Evolutionary conservation across 73 alveolate species (phyloP).

Genomic region (Paramecium caudatum): DNA sequence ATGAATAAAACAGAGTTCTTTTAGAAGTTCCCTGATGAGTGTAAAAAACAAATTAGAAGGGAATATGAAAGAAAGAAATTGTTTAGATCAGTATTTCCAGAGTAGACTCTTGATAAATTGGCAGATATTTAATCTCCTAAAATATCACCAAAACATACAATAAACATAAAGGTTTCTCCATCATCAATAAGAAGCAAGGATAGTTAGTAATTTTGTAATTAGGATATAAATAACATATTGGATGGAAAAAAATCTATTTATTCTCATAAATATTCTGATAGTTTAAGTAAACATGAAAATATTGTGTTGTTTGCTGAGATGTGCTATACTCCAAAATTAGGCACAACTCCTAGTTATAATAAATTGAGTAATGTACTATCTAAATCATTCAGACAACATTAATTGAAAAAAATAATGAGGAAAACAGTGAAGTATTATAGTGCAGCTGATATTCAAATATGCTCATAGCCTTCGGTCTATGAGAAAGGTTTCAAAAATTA

Average conservation of each 20-base stretch:
- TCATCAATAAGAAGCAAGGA: constrained; percentile 4
- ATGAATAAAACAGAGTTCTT: constrained; percentile 17
- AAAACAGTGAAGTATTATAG: background rate
- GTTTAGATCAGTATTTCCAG: background rate
- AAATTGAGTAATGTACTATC: constrained; percentile 9
- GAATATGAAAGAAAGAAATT: constrained; percentile 7
- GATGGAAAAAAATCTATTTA: background rate
- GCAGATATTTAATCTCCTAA: background rate
- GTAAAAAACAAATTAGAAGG: background rate
- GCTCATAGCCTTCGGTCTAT: background rate
- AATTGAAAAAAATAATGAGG: constrained; percentile 24
- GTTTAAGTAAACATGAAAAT: background rate
- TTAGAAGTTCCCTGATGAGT: constrained; percentile 46
- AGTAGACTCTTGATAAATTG: background rate
- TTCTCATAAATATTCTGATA: background rate
- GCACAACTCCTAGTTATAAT: constrained; percentile 6
- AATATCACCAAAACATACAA: background rate
- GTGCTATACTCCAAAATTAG: background rate
- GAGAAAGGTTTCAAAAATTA: background rate
- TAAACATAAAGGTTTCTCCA: background rate
- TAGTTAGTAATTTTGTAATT: background rate
- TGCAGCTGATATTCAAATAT: background rate
- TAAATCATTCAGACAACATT: constrained; percentile 18
- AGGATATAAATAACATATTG: background rate
- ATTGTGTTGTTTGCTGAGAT: constrained; percentile 14